These are phyloP conservation scores for Lactifluus hygrophoroides DNA, from an alignment of 768 basidiomycete species.

Conservation along the genomic window DNA sequence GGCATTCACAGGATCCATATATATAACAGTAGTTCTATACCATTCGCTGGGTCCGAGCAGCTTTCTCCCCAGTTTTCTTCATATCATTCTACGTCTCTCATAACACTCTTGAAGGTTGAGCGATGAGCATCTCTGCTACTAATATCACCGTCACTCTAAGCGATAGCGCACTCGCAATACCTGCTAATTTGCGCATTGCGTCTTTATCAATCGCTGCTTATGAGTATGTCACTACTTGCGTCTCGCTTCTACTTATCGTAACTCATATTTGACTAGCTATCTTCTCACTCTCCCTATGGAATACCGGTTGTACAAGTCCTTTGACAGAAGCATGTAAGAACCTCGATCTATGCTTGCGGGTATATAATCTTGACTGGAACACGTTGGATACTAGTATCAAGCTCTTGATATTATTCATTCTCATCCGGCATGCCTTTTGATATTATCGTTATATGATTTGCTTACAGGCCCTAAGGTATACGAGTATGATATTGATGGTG, in stretches of 20 bases:
- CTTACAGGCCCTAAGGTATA: neutral
- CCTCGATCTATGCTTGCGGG: neutral
- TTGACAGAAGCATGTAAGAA: neutral
- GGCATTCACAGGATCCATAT: too few relatives aligned
- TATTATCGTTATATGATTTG: too few relatives aligned
- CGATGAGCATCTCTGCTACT: neutral
- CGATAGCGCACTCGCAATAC: neutral
- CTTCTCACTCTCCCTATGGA: neutral
- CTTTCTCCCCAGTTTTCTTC: too few relatives aligned
- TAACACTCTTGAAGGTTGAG: too few relatives aligned
- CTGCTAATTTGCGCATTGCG: neutral
- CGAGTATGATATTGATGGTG: neutral
- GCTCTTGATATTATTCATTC: neutral
- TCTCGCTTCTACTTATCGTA: neutral
- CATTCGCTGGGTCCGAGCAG: too few relatives aligned
- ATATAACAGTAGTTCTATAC: too few relatives aligned
- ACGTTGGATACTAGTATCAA: neutral
- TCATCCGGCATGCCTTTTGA: too few relatives aligned
- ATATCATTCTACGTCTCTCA: too few relatives aligned
- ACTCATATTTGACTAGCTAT: neutral
- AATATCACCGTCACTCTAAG: neutral
- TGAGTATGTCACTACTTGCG: neutral
- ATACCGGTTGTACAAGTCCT: neutral
- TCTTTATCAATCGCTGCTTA: neutral
- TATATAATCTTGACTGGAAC: neutral